A percentile compares a stretch with the other conserved stretches of the same genome.
Evolutionary conservation across 2,329 filamentous ascomycete species (phyloP).

Genomic region (Escovopsis sp.): DNA sequence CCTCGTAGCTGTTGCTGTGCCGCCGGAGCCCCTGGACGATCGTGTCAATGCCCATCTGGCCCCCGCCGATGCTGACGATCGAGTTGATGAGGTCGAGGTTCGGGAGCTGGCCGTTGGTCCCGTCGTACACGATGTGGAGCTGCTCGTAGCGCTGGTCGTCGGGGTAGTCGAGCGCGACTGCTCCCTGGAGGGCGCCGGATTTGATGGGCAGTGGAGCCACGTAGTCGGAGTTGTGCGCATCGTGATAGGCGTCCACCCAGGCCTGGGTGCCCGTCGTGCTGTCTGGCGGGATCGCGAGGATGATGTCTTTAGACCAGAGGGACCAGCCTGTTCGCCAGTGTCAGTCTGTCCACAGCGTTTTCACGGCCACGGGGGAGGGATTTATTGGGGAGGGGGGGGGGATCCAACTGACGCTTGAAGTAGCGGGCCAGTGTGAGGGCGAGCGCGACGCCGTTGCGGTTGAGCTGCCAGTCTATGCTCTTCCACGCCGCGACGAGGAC

Average conservation of each 20-base stretch:
- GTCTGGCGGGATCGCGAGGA: conserved; percentile 77
- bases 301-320: conserved; percentile 97
- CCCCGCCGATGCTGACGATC: conserved; percentile 69
- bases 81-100: conserved; percentile 96
- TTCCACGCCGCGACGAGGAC: conserved; percentile 82
- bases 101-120: conserved; percentile 85
- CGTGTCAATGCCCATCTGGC: conserved; percentile 81
- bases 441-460: conserved; percentile 75
- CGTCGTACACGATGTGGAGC: conserved; percentile 86
- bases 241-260: conserved; percentile 96
- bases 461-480: conserved; percentile 63
- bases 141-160: conserved; percentile 73
- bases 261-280: conserved; percentile 83
- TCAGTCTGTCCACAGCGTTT: not conserved
- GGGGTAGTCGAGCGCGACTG: conserved; percentile 84
- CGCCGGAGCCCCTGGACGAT: conserved; percentile 81
- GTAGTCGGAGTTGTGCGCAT: conserved; percentile 56
- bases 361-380: too few relatives aligned
- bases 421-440: conserved; percentile 80
- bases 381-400: too few relatives aligned
- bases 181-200: conserved; percentile 83
- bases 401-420: conserved; percentile 63
- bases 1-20: conserved; percentile 61
- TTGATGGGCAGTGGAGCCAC: conserved; percentile 74
- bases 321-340: conserved; percentile 54